phyloP scores from a whole-genome alignment of 768 basidiomycete genomes.

The Mycena belliarum region DNA sequence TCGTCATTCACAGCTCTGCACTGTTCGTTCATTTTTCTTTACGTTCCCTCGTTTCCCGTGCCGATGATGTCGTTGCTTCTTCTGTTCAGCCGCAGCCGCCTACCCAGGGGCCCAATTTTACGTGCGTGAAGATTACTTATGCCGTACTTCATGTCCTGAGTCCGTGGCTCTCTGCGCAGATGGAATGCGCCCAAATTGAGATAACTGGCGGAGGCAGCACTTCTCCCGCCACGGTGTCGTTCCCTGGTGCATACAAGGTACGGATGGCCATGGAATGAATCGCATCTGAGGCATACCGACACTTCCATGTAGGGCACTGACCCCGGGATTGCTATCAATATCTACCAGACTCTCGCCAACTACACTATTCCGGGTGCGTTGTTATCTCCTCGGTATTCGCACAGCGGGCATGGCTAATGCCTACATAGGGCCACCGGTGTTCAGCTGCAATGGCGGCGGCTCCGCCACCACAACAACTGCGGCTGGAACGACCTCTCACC shows the following conservation, averaged over 20 bases:
- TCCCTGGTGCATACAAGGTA: constrained; percentile 50
- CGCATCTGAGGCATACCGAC: background rate
- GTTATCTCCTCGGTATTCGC: background rate
- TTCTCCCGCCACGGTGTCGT: constrained; percentile 43
- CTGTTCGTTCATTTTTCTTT: constrained; percentile 12
- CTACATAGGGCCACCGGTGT: constrained; percentile 35
- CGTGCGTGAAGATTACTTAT: constrained; percentile 29
- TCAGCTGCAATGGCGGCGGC: constrained; percentile 36
- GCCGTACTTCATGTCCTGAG: background rate
- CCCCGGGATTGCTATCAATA: constrained; percentile 48
- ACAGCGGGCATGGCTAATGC: too few species aligned
- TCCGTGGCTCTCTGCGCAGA: constrained; percentile 27
- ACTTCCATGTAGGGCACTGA: constrained; percentile 33
- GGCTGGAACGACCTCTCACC: constrained; percentile 10
- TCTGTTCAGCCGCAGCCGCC: constrained; percentile 43
- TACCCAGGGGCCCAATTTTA: constrained; percentile 64
- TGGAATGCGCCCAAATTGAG: constrained; percentile 49
- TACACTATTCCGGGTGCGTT: constrained; percentile 45
- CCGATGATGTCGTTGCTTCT: constrained; percentile 13
- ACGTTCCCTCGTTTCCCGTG: background rate
- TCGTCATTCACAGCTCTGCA: constrained; percentile 14
- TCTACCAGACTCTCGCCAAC: constrained; percentile 37
- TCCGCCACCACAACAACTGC: constrained; percentile 16
- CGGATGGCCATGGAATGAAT: background rate
- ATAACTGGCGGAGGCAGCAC: constrained; percentile 47